Evolutionary conservation across 352 stramenopile genomes (phyloP), one percentile per base, ranked within the genome.

Genomic region (Phytopythium litorale): DNA sequence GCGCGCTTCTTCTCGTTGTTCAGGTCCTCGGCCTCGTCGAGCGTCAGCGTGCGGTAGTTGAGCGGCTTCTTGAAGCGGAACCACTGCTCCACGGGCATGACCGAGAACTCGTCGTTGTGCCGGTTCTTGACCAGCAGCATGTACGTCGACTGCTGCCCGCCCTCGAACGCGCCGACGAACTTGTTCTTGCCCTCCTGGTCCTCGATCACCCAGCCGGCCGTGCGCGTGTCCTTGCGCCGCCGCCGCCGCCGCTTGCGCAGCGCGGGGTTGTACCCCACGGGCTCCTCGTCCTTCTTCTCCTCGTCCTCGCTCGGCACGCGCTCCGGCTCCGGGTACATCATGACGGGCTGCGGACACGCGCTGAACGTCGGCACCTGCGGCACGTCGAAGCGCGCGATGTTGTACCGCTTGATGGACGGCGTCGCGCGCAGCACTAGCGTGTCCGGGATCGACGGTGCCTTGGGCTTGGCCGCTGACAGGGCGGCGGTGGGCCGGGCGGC

Each of bases 1-100:
- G 86, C 86, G 56, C 84, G 86, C 65, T 95, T 93, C 78, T 95
- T 95, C 72, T 95, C 84, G 48, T 93, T 93, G 72, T 92, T 93
- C 59, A 95, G 76, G 38, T 92, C 82, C 61, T 93, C 84, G 19
- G 86, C 86, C 71, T 95, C 86, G 40, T 93, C 84, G 8, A 93
- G 79, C 65, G 84, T 93, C 15, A 95, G 71, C 58, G 86, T 92
- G 56, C 83, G 84, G 73, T 93, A 95, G 68, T 71, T 87, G 0
- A 95, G 67, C 28, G 86, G 86, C 70, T 95, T 95, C 73, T 95
- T 95, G 70, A 95, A 95, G 49, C 86, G 84, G 67, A 95, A 95
- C 86, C 86, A 95, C 60, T 95, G 84, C 68, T 95, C 86, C 56
- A 95, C 79, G 12, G 86, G 82, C 59, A 95, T 91, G 45, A 93